phyloP scores from a whole-genome alignment of 768 basidiomycete genomes.

The Neoboletus magnificus region DNA sequence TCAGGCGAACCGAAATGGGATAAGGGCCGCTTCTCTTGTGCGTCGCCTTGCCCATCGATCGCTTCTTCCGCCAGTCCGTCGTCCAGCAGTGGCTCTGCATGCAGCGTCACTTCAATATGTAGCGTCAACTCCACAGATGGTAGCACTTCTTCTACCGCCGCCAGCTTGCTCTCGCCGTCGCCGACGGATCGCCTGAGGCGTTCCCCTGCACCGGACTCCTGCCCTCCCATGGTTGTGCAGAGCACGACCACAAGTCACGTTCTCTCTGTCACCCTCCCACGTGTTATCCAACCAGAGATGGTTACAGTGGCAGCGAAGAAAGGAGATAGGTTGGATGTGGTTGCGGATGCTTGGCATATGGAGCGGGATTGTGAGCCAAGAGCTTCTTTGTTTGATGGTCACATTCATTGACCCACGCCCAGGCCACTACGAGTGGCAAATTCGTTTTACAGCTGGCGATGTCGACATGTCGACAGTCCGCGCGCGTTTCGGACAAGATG shows the following conservation, averaged over 20 bases:
- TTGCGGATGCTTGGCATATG: slow-evolving; percentile 62
- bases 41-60: slow-evolving; percentile 29
- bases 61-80: slow-evolving; percentile 20
- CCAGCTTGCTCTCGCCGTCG: slow-evolving; percentile 21
- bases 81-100: slow-evolving; percentile 24
- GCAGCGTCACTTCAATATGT: slow-evolving; percentile 25
- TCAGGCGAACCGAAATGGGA: slow-evolving; percentile 27
- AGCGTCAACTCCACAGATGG: slow-evolving; percentile 14
- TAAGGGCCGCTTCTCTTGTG: slow-evolving; percentile 28
- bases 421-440: slow-evolving; percentile 66
- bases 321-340: slow-evolving; percentile 53
- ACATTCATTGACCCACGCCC: slow-evolving; percentile 2
- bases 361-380: slow-evolving; percentile 53
- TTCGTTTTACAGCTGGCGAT: slow-evolving; percentile 51
- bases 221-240: slow-evolving; percentile 45
- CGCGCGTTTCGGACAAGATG: slow-evolving; percentile 46
- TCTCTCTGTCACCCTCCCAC: slow-evolving; percentile 48
- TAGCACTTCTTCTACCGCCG: slow-evolving; percentile 13
- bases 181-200: slow-evolving; percentile 31
- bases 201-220: slow-evolving; percentile 31
- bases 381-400: not conserved
- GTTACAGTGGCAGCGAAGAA: slow-evolving; percentile 60
- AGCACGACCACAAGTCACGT: slow-evolving; percentile 41
- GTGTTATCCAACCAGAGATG: slow-evolving; percentile 54
- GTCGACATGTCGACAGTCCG: slow-evolving; percentile 52